A percentile compares a stretch with the other conserved stretches of the same genome.
These are phyloP conservation scores for Sarcomyxa edulis DNA, from an alignment of 768 basidiomycete genomes.

Conservation along the genomic window DNA sequence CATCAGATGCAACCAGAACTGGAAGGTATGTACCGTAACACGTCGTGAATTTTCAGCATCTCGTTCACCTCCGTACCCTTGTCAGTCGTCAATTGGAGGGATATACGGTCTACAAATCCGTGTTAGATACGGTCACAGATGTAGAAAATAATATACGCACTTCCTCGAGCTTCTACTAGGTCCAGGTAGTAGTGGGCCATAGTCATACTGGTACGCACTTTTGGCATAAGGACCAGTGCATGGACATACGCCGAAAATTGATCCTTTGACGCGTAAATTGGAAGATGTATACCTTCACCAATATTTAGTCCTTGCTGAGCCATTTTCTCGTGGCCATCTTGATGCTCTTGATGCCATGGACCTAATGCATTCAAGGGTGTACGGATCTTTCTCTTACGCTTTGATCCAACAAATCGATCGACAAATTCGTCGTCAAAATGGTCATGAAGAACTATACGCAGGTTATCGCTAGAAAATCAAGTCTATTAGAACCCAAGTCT, in stretches of 20 bases:
- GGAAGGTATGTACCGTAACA: conserved; percentile 1
- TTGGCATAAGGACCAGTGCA: conserved; percentile 12
- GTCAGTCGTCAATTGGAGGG: conserved; percentile 15
- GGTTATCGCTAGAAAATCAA: background rate
- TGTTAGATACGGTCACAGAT: background rate
- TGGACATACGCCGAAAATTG: conserved; percentile 13
- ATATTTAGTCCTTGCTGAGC: conserved; percentile 15
- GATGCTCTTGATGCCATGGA: conserved; percentile 14
- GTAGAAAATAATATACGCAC: too few species aligned
- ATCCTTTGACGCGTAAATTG: conserved; percentile 17
- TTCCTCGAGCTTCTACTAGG: conserved; percentile 11
- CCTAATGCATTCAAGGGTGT: conserved; percentile 10
- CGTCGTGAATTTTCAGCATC: conserved; percentile 2
- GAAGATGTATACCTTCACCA: conserved; percentile 14
- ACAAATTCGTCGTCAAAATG: conserved; percentile 11
- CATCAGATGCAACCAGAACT: too few species aligned
- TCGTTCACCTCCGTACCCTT: conserved; percentile 1
- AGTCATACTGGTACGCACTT: conserved; percentile 11
- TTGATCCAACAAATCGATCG: conserved; percentile 10
- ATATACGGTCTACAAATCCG: conserved; percentile 3
- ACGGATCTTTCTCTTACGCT: conserved; percentile 6
- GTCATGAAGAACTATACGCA: background rate
- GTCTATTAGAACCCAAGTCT: background rate
- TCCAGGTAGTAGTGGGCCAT: conserved; percentile 18
- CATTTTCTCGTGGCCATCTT: conserved; percentile 23